Evolutionary conservation across 2,329 filamentous ascomycete genomes (phyloP).

Genomic region (Fusarium brachygibbosum): DNA sequence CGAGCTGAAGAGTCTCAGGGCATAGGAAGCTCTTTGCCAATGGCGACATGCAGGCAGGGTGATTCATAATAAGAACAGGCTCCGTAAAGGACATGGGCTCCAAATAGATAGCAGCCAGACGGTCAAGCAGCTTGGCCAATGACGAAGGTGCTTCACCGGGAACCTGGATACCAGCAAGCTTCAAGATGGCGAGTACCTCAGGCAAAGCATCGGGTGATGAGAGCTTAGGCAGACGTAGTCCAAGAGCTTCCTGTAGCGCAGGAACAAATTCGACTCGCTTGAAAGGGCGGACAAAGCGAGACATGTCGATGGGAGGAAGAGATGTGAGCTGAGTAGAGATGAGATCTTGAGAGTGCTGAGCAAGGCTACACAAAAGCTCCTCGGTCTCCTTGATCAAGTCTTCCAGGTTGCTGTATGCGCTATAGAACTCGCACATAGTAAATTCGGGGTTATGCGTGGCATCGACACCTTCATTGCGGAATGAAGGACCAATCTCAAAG

Average conservation of each 20-base stretch:
- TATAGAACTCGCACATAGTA: conserved; percentile 97
- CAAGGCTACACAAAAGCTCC: conserved; percentile 73
- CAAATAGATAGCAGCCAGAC: conserved; percentile 80
- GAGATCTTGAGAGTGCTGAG: conserved; percentile 63
- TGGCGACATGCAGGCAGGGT: conserved; percentile 91
- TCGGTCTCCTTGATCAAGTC: conserved; percentile 84
- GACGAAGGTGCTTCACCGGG: conserved; percentile 74
- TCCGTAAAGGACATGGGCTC: conserved; percentile 77
- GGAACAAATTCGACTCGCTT: conserved; percentile 84
- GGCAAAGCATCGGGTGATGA: conserved; percentile 66
- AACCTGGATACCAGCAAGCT: conserved; percentile 72
- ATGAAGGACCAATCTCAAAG: conserved; percentile 93
- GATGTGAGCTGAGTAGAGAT: conserved; percentile 61
- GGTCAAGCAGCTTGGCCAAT: conserved; percentile 80
- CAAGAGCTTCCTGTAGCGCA: conserved; percentile 77
- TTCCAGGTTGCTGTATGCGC: conserved; percentile 82
- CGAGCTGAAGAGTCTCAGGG: conserved; percentile 74
- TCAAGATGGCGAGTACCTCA: conserved; percentile 66
- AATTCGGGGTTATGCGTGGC: conserved; percentile 97
- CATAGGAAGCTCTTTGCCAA: conserved; percentile 89
- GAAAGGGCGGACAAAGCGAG: conserved; percentile 69
- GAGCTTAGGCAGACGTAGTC: conserved; percentile 75
- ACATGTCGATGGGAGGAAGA: conserved; percentile 63
- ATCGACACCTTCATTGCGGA: conserved; percentile 94
- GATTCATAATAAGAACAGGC: conserved; percentile 89